Conservation (phyloP, 2,329 filamentous ascomycete species). For the Coleophoma crateriformis region DNA sequence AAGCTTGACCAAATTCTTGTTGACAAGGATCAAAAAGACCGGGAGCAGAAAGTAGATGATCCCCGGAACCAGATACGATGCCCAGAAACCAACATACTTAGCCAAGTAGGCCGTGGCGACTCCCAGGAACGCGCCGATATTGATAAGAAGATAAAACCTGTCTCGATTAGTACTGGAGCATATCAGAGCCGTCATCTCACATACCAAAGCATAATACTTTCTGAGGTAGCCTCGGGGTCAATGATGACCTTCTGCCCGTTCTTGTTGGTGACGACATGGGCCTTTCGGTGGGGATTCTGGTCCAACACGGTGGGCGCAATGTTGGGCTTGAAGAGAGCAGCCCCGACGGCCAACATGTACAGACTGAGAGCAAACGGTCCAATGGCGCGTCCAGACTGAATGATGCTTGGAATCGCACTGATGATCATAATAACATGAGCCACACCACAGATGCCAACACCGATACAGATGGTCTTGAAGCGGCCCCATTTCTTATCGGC, state of each 20-base stretch:
- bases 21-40: conserved; percentile 51
- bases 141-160: conserved; percentile 63
- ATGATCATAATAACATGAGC: conserved; percentile 40
- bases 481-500: conserved; percentile 58
- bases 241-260: conserved; percentile 54
- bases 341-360: conserved; percentile 27
- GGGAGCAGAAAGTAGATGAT: conserved; percentile 58
- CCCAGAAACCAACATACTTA: conserved; percentile 53
- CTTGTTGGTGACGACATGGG: conserved; percentile 39
- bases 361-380: conserved; percentile 29
- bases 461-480: conserved; percentile 52
- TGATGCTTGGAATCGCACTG: conserved; percentile 23
- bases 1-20: conserved; percentile 52
- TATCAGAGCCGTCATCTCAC: not conserved
- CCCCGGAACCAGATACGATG: conserved; percentile 63
- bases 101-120: conserved; percentile 33
- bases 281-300: conserved; percentile 38
- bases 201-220: conserved; percentile 53
- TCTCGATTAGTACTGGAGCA: conserved; percentile 15
- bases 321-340: conserved; percentile 66
- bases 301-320: conserved; percentile 59
- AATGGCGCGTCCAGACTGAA: conserved; percentile 27
- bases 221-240: conserved; percentile 51
- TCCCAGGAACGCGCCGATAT: conserved; percentile 51
- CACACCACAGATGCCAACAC: conserved; percentile 46